Conservation (phyloP, 805 yeast genomes). For the Metschnikowia anglica region DNA sequence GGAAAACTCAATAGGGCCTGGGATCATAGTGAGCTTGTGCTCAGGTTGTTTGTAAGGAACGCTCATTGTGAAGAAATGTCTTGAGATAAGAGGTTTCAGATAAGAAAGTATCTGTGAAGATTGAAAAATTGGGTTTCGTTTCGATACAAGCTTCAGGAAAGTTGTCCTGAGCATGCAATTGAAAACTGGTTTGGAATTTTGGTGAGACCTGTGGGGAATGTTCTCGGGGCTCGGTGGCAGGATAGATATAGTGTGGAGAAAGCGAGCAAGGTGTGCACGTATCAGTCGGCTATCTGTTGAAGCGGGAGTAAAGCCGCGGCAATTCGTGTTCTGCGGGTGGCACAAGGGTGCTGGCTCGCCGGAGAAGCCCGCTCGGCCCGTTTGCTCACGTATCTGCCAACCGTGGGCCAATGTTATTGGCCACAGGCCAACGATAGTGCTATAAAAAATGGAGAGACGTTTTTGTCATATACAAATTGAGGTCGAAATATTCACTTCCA, state of each 20-base stretch:
- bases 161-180: slow-evolving; percentile 4
- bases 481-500: background rate
- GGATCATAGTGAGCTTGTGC: slow-evolving; percentile 59
- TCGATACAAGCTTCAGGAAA: background rate
- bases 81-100: background rate
- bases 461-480: background rate
- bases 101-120: background rate
- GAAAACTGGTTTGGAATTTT: background rate
- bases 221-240: background rate
- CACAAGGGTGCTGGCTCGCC: slow-evolving; percentile 1
- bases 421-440: background rate
- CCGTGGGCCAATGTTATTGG: slow-evolving; percentile 1
- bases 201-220: background rate
- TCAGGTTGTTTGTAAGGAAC: slow-evolving; percentile 41
- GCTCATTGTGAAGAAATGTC: slow-evolving; percentile 25
- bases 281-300: background rate
- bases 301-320: slow-evolving; percentile 8
- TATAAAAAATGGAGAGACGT: background rate
- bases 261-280: slow-evolving; percentile 4
- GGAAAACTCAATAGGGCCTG: slow-evolving; percentile 86
- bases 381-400: slow-evolving; percentile 1
- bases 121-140: background rate
- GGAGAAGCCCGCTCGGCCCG: slow-evolving; percentile 9
- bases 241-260: slow-evolving; percentile 11
- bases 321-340: slow-evolving; percentile 1